Evolutionary conservation across 116 monocot species (phyloP).

Genomic region (Trichopus zeylanicus): DNA sequence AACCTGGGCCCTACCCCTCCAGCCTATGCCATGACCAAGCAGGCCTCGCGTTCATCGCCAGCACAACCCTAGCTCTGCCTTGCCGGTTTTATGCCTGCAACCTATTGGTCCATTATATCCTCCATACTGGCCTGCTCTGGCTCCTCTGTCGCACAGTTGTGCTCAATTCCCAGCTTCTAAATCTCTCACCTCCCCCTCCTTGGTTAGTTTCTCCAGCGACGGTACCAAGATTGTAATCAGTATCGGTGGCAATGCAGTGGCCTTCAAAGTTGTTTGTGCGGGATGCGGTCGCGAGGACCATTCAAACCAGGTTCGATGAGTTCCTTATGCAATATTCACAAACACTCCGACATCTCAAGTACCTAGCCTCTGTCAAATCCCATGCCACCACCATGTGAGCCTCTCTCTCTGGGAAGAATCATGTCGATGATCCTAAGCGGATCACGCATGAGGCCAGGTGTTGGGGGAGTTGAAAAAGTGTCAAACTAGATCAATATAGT

Average conservation of each 20-base stretch:
- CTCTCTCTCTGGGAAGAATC: conserved; percentile 18
- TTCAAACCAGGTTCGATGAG: conserved; percentile 64
- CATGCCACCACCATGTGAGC: conserved; percentile 37
- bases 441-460: conserved; percentile 34
- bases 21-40: too few species aligned
- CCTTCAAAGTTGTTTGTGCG: conserved; percentile 15
- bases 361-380: conserved; percentile 58
- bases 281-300: conserved; percentile 61
- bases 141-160: conserved; percentile 57
- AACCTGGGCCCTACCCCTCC: too few species aligned
- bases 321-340: conserved; percentile 66
- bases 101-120: too few species aligned
- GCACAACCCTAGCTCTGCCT: too few species aligned
- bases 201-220: neutral
- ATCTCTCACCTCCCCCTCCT: conserved; percentile 3
- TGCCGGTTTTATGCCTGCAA: too few species aligned
- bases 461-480: too few species aligned
- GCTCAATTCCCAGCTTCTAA: conserved; percentile 44
- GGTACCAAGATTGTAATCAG: neutral
- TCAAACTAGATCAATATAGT: too few species aligned
- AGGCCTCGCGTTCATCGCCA: too few species aligned
- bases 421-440: conserved; percentile 7
- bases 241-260: neutral
- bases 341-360: conserved; percentile 59
- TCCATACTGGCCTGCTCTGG: conserved; percentile 44